phyloP scores from a whole-genome alignment of 495 filamentous ascomycete genomes.

The Aspergillus bridgeri region DNA sequence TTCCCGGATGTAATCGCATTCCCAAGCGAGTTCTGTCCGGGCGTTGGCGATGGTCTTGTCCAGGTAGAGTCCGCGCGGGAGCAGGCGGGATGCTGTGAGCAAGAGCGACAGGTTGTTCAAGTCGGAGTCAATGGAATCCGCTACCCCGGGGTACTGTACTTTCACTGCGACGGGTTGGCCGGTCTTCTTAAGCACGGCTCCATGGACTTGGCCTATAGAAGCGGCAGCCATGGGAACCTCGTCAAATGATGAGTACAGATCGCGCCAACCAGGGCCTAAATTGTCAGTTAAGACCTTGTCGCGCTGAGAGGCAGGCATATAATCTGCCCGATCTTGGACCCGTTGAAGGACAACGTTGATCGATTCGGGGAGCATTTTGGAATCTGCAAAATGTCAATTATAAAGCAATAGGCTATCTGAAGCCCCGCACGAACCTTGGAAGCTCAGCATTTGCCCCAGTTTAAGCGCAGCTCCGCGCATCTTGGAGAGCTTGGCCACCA shows the following conservation, averaged over 20 bases:
- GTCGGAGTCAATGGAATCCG: slow-evolving; percentile 91
- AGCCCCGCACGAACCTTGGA: slow-evolving; percentile 60
- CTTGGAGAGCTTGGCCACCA: slow-evolving; percentile 86
- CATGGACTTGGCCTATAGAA: slow-evolving; percentile 97
- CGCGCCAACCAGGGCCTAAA: slow-evolving; percentile 81
- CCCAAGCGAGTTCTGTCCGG: slow-evolving; percentile 89
- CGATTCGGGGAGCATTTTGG: slow-evolving; percentile 86
- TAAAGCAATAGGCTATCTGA: neutral
- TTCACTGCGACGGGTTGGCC: slow-evolving; percentile 85
- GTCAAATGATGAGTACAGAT: slow-evolving; percentile 78
- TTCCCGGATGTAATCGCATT: slow-evolving; percentile 93
- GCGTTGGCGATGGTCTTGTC: slow-evolving; percentile 98
- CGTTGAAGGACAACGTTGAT: slow-evolving; percentile 86
- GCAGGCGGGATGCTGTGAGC: slow-evolving; percentile 79
- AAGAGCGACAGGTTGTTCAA: slow-evolving; percentile 88
- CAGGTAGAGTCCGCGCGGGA: slow-evolving; percentile 89
- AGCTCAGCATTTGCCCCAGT: slow-evolving; percentile 93
- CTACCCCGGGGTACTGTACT: slow-evolving; percentile 96
- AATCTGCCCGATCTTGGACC: slow-evolving; percentile 95
- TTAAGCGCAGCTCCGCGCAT: slow-evolving; percentile 99
- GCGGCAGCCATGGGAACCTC: slow-evolving; percentile 93
- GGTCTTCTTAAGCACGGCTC: slow-evolving; percentile 72
- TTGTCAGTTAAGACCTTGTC: slow-evolving; percentile 75
- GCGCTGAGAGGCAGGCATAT: slow-evolving; percentile 93
- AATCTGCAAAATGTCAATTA: slow-evolving; percentile 48